phyloP scores from a whole-genome alignment of 2,329 filamentous ascomycete species.

The Diatrype stigma region DNA sequence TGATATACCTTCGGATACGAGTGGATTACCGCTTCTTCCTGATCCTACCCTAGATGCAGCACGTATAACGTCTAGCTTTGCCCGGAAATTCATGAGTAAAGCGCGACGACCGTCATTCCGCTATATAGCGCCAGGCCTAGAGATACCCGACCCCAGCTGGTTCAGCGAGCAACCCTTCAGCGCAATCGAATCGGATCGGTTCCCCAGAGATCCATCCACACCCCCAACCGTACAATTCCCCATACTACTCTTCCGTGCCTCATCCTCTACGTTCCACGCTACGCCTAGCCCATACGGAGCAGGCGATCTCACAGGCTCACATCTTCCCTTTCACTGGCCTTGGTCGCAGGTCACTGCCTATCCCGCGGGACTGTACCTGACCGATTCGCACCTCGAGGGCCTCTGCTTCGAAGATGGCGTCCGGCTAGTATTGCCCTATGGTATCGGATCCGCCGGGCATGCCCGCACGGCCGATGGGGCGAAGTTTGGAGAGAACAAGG shows the following conservation, averaged over 20 bases:
- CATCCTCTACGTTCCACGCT: no score
- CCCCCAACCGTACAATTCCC: neutral
- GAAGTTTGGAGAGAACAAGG: neutral
- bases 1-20: no score
- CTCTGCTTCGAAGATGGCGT: slow-evolving; percentile 1
- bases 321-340: neutral
- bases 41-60: neutral
- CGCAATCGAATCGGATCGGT: no score
- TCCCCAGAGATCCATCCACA: neutral
- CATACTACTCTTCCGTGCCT: neutral
- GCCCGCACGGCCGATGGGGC: slow-evolving; percentile 1
- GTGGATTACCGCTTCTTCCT: neutral
- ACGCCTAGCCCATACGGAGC: no score
- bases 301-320: no score
- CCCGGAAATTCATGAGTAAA: neutral
- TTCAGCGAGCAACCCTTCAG: neutral
- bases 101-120: neutral
- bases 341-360: neutral
- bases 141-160: neutral
- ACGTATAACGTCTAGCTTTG: neutral
- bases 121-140: slow-evolving; percentile 1
- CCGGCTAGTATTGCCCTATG: neutral
- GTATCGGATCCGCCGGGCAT: neutral
- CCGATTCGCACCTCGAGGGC: neutral
- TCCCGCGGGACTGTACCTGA: neutral